Conservation (phyloP, 306 rosid species). For the Quercus dentata region DNA sequence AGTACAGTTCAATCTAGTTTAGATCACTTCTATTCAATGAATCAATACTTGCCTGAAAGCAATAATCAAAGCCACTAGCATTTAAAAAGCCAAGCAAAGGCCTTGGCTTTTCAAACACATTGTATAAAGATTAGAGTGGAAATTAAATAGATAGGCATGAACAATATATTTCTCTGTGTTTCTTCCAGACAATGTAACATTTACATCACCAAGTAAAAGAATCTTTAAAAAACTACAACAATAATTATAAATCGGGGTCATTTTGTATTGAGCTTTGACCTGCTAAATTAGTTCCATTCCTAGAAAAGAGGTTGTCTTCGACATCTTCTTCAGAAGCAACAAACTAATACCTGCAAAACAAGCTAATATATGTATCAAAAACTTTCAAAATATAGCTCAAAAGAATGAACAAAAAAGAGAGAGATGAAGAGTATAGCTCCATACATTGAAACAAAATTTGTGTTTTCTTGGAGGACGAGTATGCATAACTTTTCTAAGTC, state of each 20-base stretch:
- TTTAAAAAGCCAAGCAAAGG: background rate
- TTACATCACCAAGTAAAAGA: background rate
- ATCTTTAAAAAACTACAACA: background rate
- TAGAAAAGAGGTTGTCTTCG: background rate
- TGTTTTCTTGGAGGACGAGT: slow-evolving; percentile 23
- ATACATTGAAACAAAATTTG: slow-evolving; percentile 35
- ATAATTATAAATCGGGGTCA: background rate
- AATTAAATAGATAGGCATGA: background rate
- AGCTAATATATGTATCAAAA: background rate
- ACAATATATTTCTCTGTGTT: background rate
- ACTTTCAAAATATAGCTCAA: background rate
- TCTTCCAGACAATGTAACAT: background rate
- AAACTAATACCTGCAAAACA: slow-evolving; percentile 35
- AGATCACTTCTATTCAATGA: background rate
- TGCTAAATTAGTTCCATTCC: background rate
- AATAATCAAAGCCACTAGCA: background rate
- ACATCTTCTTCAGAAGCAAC: slow-evolving; percentile 37
- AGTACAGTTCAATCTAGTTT: background rate
- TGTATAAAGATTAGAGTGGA: background rate
- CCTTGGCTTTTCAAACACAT: background rate
- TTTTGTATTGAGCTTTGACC: slow-evolving; percentile 14
- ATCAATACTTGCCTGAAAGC: background rate
- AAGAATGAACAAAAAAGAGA: background rate
- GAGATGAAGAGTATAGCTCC: background rate
- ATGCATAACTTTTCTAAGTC: slow-evolving; percentile 31